These are phyloP conservation scores for Lentinus tigrinus DNA, from an alignment of 768 basidiomycete species.

Conservation along the genomic window DNA sequence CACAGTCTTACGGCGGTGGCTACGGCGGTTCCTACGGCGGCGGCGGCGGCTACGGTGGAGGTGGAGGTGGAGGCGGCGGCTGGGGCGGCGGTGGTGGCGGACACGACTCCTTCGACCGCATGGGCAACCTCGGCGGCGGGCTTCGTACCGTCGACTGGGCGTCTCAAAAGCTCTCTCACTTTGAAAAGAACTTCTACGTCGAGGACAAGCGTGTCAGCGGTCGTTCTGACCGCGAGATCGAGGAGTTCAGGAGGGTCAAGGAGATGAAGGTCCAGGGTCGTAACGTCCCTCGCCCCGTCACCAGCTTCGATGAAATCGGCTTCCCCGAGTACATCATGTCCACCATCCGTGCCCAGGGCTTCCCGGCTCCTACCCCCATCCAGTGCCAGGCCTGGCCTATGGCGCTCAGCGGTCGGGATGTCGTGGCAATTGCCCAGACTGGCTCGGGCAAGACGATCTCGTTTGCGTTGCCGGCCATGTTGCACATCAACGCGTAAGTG, in stretches of 20 bases:
- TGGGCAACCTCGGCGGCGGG: slow-evolving; percentile 79
- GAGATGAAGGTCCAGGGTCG: slow-evolving; percentile 94
- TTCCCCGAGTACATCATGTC: slow-evolving; percentile 96
- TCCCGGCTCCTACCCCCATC: slow-evolving; percentile 87
- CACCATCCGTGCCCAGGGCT: slow-evolving; percentile 93
- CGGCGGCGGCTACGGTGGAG: slow-evolving; percentile 36
- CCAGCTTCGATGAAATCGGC: slow-evolving; percentile 89
- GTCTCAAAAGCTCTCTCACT: slow-evolving; percentile 67
- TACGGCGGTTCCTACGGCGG: slow-evolving; percentile 30
- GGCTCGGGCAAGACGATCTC: slow-evolving; percentile 99
- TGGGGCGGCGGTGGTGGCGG: slow-evolving; percentile 41
- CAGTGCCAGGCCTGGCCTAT: slow-evolving; percentile 99
- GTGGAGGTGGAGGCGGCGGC: slow-evolving; percentile 34
- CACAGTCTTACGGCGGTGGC: slow-evolving; percentile 33
- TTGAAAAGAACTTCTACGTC: slow-evolving; percentile 97
- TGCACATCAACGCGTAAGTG: slow-evolving; percentile 97
- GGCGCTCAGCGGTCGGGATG: slow-evolving; percentile 91
- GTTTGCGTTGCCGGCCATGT: slow-evolving; percentile 98
- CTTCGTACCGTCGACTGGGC: slow-evolving; percentile 87
- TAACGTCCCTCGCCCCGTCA: slow-evolving; percentile 84
- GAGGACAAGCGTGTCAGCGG: slow-evolving; percentile 84
- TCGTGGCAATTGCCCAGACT: slow-evolving; percentile 96
- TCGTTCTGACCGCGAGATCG: slow-evolving; percentile 81
- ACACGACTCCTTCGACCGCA: slow-evolving; percentile 61
- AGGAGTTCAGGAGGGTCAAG: slow-evolving; percentile 79